These are phyloP conservation scores for Kuraishia ogatae DNA, from an alignment of 805 yeast genomes.

Conservation along the genomic window DNA sequence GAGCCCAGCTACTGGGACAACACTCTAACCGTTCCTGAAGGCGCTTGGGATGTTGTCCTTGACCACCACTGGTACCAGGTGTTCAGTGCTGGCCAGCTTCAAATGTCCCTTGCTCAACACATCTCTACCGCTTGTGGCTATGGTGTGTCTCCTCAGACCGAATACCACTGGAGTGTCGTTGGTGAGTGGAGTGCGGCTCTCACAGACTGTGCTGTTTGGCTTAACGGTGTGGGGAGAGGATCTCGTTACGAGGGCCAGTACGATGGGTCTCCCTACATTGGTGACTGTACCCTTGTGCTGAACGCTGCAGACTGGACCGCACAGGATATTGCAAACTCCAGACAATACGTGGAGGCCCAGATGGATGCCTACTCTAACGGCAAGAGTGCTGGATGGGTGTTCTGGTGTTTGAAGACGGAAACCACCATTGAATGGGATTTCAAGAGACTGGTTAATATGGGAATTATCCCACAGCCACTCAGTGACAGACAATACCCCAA, in stretches of 20 bases:
- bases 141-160: conserved; percentile 31
- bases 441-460: conserved; percentile 34
- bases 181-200: conserved; percentile 71
- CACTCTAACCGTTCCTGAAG: conserved; percentile 24
- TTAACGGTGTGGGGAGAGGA: conserved; percentile 64
- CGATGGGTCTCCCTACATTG: conserved; percentile 28
- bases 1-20: conserved; percentile 48
- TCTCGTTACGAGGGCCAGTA: conserved; percentile 50
- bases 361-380: conserved; percentile 37
- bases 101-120: conserved; percentile 51
- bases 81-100: conserved; percentile 57
- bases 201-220: conserved; percentile 64
- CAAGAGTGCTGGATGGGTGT: conserved; percentile 51
- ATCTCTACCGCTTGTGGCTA: conserved; percentile 41
- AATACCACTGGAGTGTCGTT: conserved; percentile 41
- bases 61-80: conserved; percentile 93
- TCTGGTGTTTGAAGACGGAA: conserved; percentile 69
- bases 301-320: conserved; percentile 32
- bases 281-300: conserved; percentile 33
- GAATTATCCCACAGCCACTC: conserved; percentile 57
- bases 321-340: conserved; percentile 31
- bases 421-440: conserved; percentile 62
- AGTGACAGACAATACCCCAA: conserved; percentile 57
- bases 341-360: conserved; percentile 55
- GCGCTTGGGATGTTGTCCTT: conserved; percentile 58